Conservation (phyloP, 805 yeast genomes). For the Phaffomyces antillensis region DNA sequence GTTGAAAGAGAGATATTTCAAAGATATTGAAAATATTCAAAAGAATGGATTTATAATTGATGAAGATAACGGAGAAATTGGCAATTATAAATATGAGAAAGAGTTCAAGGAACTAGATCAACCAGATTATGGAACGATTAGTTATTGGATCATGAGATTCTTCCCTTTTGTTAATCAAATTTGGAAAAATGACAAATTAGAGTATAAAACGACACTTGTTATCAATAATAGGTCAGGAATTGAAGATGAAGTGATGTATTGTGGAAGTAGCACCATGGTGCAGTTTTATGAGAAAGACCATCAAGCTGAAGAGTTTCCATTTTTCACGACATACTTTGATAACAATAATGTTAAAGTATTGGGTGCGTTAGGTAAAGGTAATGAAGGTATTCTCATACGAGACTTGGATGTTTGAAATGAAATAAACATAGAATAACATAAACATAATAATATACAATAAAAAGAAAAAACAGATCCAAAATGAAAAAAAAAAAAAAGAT, state of each 20-base stretch:
- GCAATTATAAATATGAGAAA: slow-evolving; percentile 10
- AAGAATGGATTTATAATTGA: slow-evolving; percentile 11
- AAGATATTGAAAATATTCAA: slow-evolving; percentile 13
- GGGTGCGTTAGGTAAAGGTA: slow-evolving; percentile 56
- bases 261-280: slow-evolving; percentile 54
- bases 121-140: slow-evolving; percentile 44
- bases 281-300: slow-evolving; percentile 44
- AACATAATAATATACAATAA: not conserved
- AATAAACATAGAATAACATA: not conserved
- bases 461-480: not conserved
- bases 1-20: slow-evolving; percentile 5
- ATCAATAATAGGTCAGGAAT: slow-evolving; percentile 71
- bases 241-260: slow-evolving; percentile 63
- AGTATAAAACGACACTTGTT: slow-evolving; percentile 33
- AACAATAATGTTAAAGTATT: slow-evolving; percentile 46
- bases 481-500: not conserved
- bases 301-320: not conserved
- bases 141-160: slow-evolving; percentile 73
- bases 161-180: slow-evolving; percentile 48
- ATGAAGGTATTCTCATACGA: slow-evolving; percentile 56
- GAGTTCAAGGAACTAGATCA: slow-evolving; percentile 24
- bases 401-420: slow-evolving; percentile 36
- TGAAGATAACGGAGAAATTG: slow-evolving; percentile 1
- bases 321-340: slow-evolving; percentile 12
- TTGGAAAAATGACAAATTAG: slow-evolving; percentile 5